Percentiles rank a stretch among this genome's conserved stretches.
Conservation (phyloP, 2,329 filamentous ascomycete species). For the Trichoderma afroharzianum region DNA sequence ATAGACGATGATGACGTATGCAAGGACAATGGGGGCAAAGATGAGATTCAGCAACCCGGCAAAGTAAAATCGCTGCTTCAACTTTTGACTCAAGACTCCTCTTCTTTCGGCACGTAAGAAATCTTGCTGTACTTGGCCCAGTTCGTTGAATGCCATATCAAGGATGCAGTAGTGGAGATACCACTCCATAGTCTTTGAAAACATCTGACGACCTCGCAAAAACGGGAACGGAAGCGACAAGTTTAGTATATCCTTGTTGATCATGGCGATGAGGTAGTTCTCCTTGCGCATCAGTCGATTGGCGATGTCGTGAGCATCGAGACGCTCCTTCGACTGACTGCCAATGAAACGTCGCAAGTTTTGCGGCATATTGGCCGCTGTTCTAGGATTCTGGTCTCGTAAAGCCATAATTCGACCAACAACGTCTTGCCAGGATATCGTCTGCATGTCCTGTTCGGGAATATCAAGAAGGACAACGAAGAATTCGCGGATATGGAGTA, state of each 20-base stretch:
- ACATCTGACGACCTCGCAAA: conserved; percentile 71
- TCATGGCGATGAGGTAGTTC: conserved; percentile 93
- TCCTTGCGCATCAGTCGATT: conserved; percentile 95
- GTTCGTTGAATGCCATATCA: conserved; percentile 89
- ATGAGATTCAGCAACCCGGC: conserved; percentile 83
- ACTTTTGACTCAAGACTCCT: conserved; percentile 69
- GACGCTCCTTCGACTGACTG: conserved; percentile 85
- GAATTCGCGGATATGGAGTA: conserved; percentile 79
- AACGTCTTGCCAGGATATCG: conserved; percentile 88
- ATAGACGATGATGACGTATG: conserved; percentile 82
- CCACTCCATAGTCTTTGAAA: conserved; percentile 89
- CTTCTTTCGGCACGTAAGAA: conserved; percentile 84
- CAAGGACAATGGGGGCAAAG: conserved; percentile 81
- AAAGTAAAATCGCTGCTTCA: conserved; percentile 75
- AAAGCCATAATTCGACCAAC: conserved; percentile 81
- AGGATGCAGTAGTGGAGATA: conserved; percentile 86
- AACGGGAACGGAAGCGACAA: conserved; percentile 84
- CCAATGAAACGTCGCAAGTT: conserved; percentile 59
- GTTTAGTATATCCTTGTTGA: conserved; percentile 94
- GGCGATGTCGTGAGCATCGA: conserved; percentile 95
- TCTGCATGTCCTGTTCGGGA: conserved; percentile 81
- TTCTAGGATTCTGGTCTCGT: conserved; percentile 82
- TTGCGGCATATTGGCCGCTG: conserved; percentile 54
- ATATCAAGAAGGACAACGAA: conserved; percentile 80
- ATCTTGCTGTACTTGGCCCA: conserved; percentile 79